These are phyloP conservation scores for Ophiostoma quercus DNA, from an alignment of 2,329 filamentous ascomycete species.

Conservation along the genomic window DNA sequence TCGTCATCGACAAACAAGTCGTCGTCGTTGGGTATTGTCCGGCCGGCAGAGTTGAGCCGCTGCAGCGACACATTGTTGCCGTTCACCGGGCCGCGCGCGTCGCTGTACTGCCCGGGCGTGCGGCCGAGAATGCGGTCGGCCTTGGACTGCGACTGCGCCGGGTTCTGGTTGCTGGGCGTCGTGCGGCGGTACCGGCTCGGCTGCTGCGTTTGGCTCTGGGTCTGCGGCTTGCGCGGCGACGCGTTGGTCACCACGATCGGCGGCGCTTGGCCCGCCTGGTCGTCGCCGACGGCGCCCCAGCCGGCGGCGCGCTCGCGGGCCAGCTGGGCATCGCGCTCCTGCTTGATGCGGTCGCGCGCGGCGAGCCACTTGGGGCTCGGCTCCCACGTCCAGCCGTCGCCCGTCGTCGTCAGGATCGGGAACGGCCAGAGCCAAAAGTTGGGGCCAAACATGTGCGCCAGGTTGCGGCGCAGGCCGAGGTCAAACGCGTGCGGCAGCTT, in stretches of 20 bases:
- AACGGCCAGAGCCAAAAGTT: slow-evolving; percentile 68
- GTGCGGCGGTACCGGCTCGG: slow-evolving; percentile 22
- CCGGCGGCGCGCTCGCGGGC: slow-evolving; percentile 61
- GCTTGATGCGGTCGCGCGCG: slow-evolving; percentile 58
- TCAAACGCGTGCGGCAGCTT: slow-evolving; percentile 92
- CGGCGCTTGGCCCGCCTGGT: not conserved
- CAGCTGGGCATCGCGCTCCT: slow-evolving; percentile 55
- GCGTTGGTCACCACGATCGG: slow-evolving; percentile 18
- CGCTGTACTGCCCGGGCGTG: slow-evolving; percentile 51
- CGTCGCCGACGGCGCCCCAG: slow-evolving; percentile 47
- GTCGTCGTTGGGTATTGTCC: slow-evolving; percentile 30
- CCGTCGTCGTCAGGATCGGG: slow-evolving; percentile 77
- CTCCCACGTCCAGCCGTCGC: slow-evolving; percentile 94
- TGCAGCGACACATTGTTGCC: slow-evolving; percentile 41
- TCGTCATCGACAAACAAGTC: slow-evolving; percentile 34
- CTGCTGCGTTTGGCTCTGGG: not conserved
- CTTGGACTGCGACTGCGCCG: slow-evolving; percentile 36
- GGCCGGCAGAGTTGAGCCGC: slow-evolving; percentile 40
- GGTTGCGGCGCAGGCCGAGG: slow-evolving; percentile 74
- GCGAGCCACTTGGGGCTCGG: slow-evolving; percentile 72
- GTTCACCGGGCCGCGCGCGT: slow-evolving; percentile 31
- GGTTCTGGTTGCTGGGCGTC: not conserved
- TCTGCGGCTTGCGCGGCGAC: not conserved
- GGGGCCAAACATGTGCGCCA: slow-evolving; percentile 75
- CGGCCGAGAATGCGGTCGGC: slow-evolving; percentile 55